A percentile compares a stretch with the other conserved stretches of the same genome.
phyloP scores from a whole-genome alignment of 2,329 filamentous ascomycete genomes.

The Paraphaeosphaeria sporulosa region DNA sequence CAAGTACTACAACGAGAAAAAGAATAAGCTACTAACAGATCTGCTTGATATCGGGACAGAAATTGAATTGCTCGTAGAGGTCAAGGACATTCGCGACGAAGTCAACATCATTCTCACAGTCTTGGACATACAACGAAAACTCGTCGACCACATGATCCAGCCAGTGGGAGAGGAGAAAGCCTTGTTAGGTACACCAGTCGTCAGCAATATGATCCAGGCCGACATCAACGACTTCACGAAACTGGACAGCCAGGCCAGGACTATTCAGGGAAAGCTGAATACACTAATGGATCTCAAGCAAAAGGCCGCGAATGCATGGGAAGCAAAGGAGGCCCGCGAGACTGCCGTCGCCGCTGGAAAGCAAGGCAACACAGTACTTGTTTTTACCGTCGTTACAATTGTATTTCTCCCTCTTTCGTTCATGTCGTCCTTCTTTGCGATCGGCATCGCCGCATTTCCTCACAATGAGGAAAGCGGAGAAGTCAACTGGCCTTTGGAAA shows the following conservation, averaged over 20 bases:
- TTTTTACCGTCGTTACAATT: conserved; percentile 24
- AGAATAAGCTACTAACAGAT: conserved; percentile 16
- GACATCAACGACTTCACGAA: conserved; percentile 13
- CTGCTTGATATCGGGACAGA: conserved; percentile 20
- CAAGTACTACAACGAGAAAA: conserved; percentile 16
- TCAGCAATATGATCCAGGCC: conserved; percentile 7
- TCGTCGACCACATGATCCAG: conserved; percentile 8
- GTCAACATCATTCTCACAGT: conserved; percentile 21
- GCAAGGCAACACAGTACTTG: conserved; percentile 22
- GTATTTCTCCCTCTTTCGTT: conserved; percentile 25
- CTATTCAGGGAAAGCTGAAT: conserved; percentile 19
- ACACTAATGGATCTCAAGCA: conserved; percentile 27
- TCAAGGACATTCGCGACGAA: conserved; percentile 23
- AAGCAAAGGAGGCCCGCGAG: conserved; percentile 21
- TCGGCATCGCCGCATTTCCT: conserved; percentile 20
- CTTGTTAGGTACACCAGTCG: conserved; percentile 2
- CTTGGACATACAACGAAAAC: conserved; percentile 8
- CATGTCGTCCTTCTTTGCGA: conserved; percentile 24
- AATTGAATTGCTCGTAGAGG: conserved; percentile 17
- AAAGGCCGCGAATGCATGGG: conserved; percentile 26
- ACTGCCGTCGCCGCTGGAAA: conserved; percentile 18
- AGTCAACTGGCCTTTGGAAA: conserved; percentile 14
- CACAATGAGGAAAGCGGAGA: conserved; percentile 12
- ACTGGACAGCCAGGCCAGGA: conserved; percentile 12
- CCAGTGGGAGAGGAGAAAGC: neutral